Percentiles rank a stretch among this genome's conserved stretches.
Evolutionary conservation across 345 rosid species (phyloP).

Genomic region (Hypericum androsaemum): DNA sequence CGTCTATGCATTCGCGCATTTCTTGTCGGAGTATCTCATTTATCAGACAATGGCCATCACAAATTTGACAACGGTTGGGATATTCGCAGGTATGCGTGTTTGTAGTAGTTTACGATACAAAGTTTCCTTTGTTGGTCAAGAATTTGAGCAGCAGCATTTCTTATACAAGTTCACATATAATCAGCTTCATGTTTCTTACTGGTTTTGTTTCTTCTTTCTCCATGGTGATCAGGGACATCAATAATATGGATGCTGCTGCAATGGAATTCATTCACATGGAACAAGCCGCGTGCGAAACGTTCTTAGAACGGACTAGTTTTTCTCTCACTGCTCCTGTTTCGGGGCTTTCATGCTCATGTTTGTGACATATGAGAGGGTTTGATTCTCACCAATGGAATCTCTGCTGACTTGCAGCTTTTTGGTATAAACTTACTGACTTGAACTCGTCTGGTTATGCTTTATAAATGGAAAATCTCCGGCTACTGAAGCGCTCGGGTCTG

Average conservation of each 20-base stretch:
- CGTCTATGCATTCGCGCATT: constrained; percentile 78
- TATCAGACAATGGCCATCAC: constrained; percentile 68
- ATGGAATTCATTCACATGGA: constrained; percentile 61
- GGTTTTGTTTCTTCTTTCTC: neutral
- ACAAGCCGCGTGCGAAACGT: constrained; percentile 10
- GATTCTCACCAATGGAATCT: too few relatives aligned
- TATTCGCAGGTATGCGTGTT: constrained; percentile 58
- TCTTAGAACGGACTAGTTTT: constrained; percentile 8
- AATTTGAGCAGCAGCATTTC: too few relatives aligned
- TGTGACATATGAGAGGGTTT: too few relatives aligned
- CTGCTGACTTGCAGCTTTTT: too few relatives aligned
- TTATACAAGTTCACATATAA: too few relatives aligned
- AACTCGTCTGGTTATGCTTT: too few relatives aligned
- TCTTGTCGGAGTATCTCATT: constrained; percentile 67
- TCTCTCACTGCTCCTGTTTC: too few relatives aligned
- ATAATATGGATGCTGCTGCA: constrained; percentile 82
- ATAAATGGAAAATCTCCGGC: too few relatives aligned
- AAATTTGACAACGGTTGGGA: constrained; percentile 65
- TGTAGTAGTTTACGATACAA: neutral
- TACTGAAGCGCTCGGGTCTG: too few relatives aligned
- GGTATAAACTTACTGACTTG: too few relatives aligned
- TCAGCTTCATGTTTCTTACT: neutral
- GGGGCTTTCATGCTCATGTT: too few relatives aligned
- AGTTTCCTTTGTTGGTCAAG: neutral
- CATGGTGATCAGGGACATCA: constrained; percentile 46